These are phyloP conservation scores for Hippophae rhamnoides DNA, from an alignment of 306 rosid genomes.

Conservation along the genomic window DNA sequence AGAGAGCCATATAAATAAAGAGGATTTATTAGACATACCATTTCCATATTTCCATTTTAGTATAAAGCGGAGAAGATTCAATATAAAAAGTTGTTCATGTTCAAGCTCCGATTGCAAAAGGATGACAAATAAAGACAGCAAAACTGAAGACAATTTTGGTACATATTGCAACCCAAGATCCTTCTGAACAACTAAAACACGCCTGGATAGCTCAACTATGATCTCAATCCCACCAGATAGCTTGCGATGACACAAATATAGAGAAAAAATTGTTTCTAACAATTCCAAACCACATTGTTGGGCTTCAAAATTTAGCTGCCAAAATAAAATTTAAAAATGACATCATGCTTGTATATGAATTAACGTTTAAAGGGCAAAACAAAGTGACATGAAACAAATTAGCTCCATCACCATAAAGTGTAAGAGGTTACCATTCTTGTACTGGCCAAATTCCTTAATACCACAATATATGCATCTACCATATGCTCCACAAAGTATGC, in stretches of 20 bases:
- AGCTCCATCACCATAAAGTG: not conserved
- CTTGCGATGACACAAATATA: constrained; percentile 42
- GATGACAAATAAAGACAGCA: constrained; percentile 47
- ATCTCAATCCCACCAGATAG: constrained; percentile 47
- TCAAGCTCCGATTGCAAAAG: constrained; percentile 72
- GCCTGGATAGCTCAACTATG: constrained; percentile 53
- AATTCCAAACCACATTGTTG: constrained; percentile 61
- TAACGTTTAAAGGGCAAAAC: not conserved
- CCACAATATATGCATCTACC: constrained; percentile 61
- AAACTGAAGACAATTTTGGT: constrained; percentile 40
- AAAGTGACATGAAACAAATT: constrained; percentile 2
- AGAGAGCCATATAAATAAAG: not conserved
- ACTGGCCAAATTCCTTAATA: constrained; percentile 47
- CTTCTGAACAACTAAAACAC: constrained; percentile 53
- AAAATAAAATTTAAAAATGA: constrained; percentile 14
- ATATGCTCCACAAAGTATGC: constrained; percentile 39
- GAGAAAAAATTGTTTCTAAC: constrained; percentile 47
- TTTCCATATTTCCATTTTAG: constrained; percentile 63
- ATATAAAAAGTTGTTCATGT: constrained; percentile 63
- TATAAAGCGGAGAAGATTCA: constrained; percentile 55
- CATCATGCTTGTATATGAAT: not conserved
- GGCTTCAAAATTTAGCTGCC: constrained; percentile 55
- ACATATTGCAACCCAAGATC: constrained; percentile 64
- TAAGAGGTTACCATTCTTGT: constrained; percentile 43
- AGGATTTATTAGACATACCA: constrained; percentile 31